Conservation (phyloP, 176 grass and related monocot genomes). For the Chloris gayana region DNA sequence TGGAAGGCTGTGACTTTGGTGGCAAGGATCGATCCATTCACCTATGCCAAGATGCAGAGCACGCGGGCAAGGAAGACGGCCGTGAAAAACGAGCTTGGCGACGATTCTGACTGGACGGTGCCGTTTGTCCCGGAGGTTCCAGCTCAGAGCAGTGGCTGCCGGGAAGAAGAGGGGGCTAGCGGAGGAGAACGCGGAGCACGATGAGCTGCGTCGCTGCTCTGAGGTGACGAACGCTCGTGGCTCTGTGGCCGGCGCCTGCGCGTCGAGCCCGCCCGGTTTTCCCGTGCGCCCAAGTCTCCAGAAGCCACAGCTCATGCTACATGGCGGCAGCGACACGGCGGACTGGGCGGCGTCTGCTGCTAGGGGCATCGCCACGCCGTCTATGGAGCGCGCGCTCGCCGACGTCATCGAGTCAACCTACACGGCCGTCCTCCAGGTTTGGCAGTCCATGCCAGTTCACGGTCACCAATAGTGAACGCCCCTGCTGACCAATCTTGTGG, state of each 20-base stretch:
- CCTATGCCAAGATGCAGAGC: slow-evolving; percentile 1
- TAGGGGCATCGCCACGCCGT: slow-evolving; percentile 19
- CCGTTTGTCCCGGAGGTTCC: no score
- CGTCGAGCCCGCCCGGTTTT: slow-evolving; percentile 6
- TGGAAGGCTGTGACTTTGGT: background rate
- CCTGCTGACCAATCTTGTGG: no score
- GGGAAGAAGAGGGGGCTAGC: slow-evolving; percentile 27
- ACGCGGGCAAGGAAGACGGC: background rate
- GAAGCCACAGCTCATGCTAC: background rate
- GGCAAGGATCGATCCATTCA: background rate
- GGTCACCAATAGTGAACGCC: no score
- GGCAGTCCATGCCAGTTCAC: no score
- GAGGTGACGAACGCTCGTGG: no score
- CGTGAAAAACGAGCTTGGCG: background rate
- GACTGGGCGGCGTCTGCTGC: slow-evolving; percentile 12
- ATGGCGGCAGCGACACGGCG: background rate
- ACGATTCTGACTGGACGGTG: background rate
- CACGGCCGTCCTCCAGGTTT: slow-evolving; percentile 6
- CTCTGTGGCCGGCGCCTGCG: background rate
- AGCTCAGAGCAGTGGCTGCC: no score
- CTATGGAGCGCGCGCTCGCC: background rate
- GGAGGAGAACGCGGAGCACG: background rate
- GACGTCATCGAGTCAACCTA: slow-evolving; percentile 14
- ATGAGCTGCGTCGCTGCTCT: no score
- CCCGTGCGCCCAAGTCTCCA: background rate